phyloP scores from a whole-genome alignment of 1,284 basidiomycete species.

The Trametes versicolor region DNA sequence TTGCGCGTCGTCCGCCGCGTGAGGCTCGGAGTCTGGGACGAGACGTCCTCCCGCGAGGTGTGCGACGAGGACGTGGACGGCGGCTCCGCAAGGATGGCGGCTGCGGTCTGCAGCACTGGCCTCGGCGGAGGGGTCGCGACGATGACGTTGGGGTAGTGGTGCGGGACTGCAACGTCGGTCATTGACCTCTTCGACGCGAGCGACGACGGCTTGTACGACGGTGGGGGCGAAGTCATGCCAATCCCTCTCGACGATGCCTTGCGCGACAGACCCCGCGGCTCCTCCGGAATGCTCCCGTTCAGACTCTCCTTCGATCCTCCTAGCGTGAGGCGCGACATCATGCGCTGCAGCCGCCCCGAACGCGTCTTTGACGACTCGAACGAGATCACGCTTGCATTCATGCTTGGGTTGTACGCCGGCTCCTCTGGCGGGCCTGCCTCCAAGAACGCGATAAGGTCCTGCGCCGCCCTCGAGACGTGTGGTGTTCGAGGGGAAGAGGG shows the following conservation, averaged over 20 bases:
- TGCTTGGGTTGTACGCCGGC: slow-evolving; percentile 38
- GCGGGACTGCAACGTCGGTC: slow-evolving; percentile 38
- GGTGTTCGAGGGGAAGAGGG: slow-evolving; percentile 41
- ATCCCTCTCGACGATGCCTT: slow-evolving; percentile 32
- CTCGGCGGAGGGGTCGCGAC: slow-evolving; percentile 44
- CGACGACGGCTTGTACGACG: slow-evolving; percentile 37
- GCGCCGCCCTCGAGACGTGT: slow-evolving; percentile 57
- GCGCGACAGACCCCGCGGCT: slow-evolving; percentile 32
- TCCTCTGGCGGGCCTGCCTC: slow-evolving; percentile 67
- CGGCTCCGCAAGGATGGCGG: slow-evolving; percentile 16
- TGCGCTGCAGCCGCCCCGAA: slow-evolving; percentile 68
- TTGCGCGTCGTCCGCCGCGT: slow-evolving; percentile 34
- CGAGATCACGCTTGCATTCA: slow-evolving; percentile 48
- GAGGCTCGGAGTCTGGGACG: slow-evolving; percentile 29
- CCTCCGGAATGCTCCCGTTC: slow-evolving; percentile 42
- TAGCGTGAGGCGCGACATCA: slow-evolving; percentile 79
- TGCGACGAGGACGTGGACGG: slow-evolving; percentile 30
- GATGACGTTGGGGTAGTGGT: slow-evolving; percentile 40
- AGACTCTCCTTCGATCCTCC: slow-evolving; percentile 60
- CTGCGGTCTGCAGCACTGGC: slow-evolving; percentile 20
- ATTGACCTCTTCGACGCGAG: slow-evolving; percentile 37
- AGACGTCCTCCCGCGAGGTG: slow-evolving; percentile 28
- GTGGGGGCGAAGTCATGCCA: slow-evolving; percentile 34
- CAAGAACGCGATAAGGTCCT: slow-evolving; percentile 74
- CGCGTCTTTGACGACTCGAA: slow-evolving; percentile 54